A percentile compares a stretch with the other conserved stretches of the same genome.
phyloP scores from a whole-genome alignment of 2,329 filamentous ascomycete genomes.

The Phialophora expanda region DNA sequence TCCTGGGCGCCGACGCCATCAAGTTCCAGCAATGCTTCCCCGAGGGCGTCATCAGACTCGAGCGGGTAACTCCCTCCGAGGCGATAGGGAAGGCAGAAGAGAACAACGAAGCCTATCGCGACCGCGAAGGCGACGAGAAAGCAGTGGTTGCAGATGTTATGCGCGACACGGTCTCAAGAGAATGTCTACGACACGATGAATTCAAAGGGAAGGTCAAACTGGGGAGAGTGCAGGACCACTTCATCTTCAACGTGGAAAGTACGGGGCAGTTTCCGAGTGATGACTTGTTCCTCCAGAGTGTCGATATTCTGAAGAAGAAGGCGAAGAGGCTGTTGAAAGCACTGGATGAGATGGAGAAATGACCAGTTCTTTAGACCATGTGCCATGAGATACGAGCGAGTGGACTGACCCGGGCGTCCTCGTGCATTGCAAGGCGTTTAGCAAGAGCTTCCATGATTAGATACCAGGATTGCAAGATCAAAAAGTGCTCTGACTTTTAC shows the following conservation, averaged over 20 bases:
- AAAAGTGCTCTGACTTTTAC: constrained; percentile 17
- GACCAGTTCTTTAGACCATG: constrained; percentile 38
- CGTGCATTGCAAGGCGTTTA: constrained; percentile 29
- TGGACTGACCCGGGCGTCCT: constrained; percentile 19
- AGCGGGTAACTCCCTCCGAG: constrained; percentile 72
- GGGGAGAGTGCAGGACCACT: constrained; percentile 88
- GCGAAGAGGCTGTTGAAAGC: constrained; percentile 60
- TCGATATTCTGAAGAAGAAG: constrained; percentile 85
- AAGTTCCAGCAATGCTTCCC: constrained; percentile 94
- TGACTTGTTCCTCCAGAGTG: constrained; percentile 86
- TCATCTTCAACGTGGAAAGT: constrained; percentile 96
- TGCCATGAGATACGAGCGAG: constrained; percentile 35
- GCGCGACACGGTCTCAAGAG: constrained; percentile 92
- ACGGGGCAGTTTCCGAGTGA: constrained; percentile 94
- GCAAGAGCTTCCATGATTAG: constrained; percentile 20
- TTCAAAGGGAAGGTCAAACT: constrained; percentile 96
- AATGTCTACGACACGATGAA: constrained; percentile 87
- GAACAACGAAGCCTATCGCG: constrained; percentile 69
- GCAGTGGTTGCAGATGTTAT: constrained; percentile 87
- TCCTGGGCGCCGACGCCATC: constrained; percentile 81
- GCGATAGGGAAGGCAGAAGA: constrained; percentile 60
- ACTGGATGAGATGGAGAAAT: constrained; percentile 49
- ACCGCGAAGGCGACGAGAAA: constrained; percentile 78
- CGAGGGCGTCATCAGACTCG: constrained; percentile 80
- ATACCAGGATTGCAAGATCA: constrained; percentile 32